Conservation (phyloP, 257 asterid species). For the Capsicum baccatum region DNA sequence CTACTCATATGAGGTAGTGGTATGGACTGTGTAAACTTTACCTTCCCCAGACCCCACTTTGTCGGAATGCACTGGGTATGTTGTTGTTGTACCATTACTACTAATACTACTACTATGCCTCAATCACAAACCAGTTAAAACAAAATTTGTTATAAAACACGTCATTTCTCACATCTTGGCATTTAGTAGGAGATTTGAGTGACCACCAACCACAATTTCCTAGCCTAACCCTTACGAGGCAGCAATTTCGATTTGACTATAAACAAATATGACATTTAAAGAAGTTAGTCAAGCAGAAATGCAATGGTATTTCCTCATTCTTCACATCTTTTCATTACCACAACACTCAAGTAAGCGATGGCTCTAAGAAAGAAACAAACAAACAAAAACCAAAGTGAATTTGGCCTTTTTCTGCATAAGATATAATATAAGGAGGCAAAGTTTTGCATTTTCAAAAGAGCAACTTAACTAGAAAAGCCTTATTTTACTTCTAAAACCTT, state of each 20-base stretch:
- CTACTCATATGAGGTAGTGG: too few relatives aligned
- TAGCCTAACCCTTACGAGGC: background rate
- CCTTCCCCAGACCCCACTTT: too few relatives aligned
- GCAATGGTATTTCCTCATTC: background rate
- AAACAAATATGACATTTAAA: slow-evolving; percentile 7
- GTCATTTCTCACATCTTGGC: background rate
- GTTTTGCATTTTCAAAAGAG: slow-evolving; percentile 16
- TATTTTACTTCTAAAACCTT: background rate
- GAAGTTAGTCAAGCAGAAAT: background rate
- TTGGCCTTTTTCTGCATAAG: background rate
- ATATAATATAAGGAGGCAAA: background rate
- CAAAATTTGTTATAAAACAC: background rate
- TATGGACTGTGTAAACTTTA: too few relatives aligned
- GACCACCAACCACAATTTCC: background rate
- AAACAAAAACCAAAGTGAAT: background rate
- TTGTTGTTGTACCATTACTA: background rate
- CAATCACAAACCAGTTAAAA: background rate
- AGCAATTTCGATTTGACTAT: background rate
- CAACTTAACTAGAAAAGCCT: background rate
- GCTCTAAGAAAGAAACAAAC: background rate
- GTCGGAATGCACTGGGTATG: too few relatives aligned
- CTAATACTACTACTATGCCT: background rate
- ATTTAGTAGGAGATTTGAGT: background rate
- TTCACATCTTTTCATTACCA: background rate
- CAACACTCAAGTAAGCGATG: background rate